Base-by-base conservation (phyloP, 345 rosid genomes). In the Gossypioides kirkii region DNA sequence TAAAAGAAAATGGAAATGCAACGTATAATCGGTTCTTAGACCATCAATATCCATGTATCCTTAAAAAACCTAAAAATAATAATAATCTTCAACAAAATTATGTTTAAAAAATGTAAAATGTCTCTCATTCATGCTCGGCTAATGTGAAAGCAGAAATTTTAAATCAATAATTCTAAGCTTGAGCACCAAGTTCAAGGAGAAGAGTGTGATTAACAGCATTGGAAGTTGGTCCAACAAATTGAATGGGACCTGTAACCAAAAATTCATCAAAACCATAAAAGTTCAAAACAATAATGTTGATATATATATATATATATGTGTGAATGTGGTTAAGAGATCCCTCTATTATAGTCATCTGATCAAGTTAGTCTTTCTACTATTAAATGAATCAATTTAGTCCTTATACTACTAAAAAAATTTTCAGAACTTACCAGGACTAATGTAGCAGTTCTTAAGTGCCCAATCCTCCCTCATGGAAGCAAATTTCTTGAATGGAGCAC, bases 401-500 rank as follows among this genome's bases (percentile, higher is more conserved):
- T 0, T 32, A 32, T 32, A 5, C 7, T 5, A 32, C 5, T 32
- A 32, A 32, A 32, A 32, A 5, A 1, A 32, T 4, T 5, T 59
- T 23, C 46, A 58, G 8, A 71, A 84, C 95, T n/a, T 71, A 92
- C 99, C 99, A 56, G 99, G 99, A 82, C 99, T 89, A 68, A 89
- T 79, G 74, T 95, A 95, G 42, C 88, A 76, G 75, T 95, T 92
- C 70, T 85, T 83, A 65, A 89, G 54, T 4, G 97, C 98, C 99
- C 99, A 95, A 80, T 92, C 94, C 10, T 91, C 89, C 18, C 90
- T 83, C 86, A 77, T 12, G 0, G 96, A 89, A 0, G 88, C 90
- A 72, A 87, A 95, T 72, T 86, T 89, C 81, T 84, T 88, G 76
- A 89, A 95, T 38, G 99, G 99, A 71, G 96, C 92, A 20, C 97